Evolutionary conservation across 495 filamentous ascomycete genomes (phyloP), one percentile per base, ranked within the genome.

Genomic region (Apodospora peruviana): DNA sequence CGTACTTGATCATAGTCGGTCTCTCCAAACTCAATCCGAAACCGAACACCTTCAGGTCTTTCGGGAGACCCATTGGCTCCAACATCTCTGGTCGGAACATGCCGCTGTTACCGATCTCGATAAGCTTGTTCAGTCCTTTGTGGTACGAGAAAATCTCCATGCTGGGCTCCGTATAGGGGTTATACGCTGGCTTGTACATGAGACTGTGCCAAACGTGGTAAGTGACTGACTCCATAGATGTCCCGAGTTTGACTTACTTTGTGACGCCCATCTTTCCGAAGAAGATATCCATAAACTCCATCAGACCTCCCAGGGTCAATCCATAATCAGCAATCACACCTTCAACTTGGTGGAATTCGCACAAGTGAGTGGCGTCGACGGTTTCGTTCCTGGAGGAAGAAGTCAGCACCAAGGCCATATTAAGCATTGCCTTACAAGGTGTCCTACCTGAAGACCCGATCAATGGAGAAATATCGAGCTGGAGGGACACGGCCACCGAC

Each of bases 31-130:
- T 87, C 66, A 96, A 70, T 19, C 91, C 91, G 81, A 86, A 96
- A 24, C 90, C 90, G 69, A 93, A 96, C 2, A 95, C 88, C 49
- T 82, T 65, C 82, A 96, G 80, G 64, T 90, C 81, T 73, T 83
- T 87, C 17, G 91, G 90, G 53, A 96, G 66, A 36, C 90, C 90
- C 86, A 94, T 91, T 5, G 73, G 50, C 60, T 66, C 40, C 59
- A 98, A 65, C 90, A 96, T 95, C 71, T 96, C 93, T 19, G 93
- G 90, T 48, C 93, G 75, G 82, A 98, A 98, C 89, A 96, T 96
- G 50, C 93, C 91, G 57, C 85, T 90, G 69, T 98, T 98, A 25
- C 93, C 93, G 67, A 98, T 98, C 70, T 98, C 90, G 17, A 96
- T 86, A 76, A 89, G 87, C 72, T 94, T 95, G 49, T 80, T 80